Conservation (phyloP, 257 asterid genomes). For the Echium plantagineum region DNA sequence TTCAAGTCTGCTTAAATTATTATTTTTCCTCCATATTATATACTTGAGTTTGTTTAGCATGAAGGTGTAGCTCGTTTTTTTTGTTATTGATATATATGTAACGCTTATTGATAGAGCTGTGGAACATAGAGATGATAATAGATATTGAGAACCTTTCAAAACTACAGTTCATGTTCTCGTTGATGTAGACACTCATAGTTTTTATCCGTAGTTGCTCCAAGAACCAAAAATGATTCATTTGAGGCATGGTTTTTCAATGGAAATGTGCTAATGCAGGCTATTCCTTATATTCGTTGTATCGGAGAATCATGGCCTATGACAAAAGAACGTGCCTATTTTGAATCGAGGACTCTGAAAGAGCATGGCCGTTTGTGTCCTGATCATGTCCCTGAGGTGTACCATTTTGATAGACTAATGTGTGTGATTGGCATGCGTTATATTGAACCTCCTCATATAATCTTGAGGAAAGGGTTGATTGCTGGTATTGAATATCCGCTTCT, state of each 20-base stretch:
- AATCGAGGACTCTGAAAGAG: slow-evolving; percentile 49
- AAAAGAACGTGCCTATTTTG: slow-evolving; percentile 93
- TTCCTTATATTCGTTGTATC: slow-evolving; percentile 78
- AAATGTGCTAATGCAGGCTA: slow-evolving; percentile 41
- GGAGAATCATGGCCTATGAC: slow-evolving; percentile 99
- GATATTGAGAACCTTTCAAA: background rate
- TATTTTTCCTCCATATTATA: too few relatives aligned
- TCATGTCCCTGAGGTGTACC: slow-evolving; percentile 89
- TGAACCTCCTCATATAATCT: slow-evolving; percentile 90
- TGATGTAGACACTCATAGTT: background rate
- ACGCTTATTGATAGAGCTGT: background rate
- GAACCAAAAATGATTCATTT: background rate
- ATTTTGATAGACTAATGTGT: slow-evolving; percentile 79
- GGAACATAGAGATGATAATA: background rate
- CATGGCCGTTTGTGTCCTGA: slow-evolving; percentile 66
- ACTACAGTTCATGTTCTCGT: background rate
- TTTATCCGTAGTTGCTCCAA: background rate
- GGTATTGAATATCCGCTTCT: slow-evolving; percentile 85
- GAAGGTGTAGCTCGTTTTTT: background rate
- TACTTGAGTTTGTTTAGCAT: background rate
- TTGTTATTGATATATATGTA: background rate
- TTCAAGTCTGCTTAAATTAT: too few relatives aligned
- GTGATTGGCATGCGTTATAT: slow-evolving; percentile 87
- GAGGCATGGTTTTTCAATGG: background rate
- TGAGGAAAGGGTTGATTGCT: slow-evolving; percentile 80